Conservation (phyloP, 208 protist genomes). For the Acanthamoeba sp. region DNA sequence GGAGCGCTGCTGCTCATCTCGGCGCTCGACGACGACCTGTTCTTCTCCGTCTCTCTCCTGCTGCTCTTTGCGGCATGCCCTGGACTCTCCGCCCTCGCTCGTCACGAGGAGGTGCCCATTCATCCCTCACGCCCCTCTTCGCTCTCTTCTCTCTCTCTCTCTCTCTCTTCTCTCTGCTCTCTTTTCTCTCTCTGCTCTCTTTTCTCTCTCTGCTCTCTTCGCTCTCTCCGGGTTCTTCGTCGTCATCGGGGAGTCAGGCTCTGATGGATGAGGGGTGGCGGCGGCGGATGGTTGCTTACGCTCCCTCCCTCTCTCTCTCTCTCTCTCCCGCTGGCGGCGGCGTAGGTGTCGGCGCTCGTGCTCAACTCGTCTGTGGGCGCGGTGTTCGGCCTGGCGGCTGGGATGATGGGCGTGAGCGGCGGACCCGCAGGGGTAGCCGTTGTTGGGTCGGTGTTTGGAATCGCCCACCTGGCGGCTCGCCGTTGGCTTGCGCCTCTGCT, state of each 20-base stretch:
- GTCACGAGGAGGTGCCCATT: neutral
- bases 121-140: too few species aligned
- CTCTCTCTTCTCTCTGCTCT: too few species aligned
- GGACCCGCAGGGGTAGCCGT: neutral
- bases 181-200: too few species aligned
- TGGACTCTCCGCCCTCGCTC: neutral
- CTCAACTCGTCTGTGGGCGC: neutral
- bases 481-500: neutral
- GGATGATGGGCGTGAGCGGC: neutral
- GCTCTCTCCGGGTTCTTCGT: too few species aligned
- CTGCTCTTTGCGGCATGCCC: conserved; percentile 3
- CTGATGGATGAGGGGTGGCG: too few species aligned
- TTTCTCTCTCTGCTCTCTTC: too few species aligned
- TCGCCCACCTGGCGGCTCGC: neutral
- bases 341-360: neutral
- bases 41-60: neutral
- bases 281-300: too few species aligned
- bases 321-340: neutral
- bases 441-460: neutral
- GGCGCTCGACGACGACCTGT: neutral
- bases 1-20: conserved; percentile 10
- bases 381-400: neutral
- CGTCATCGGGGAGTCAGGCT: too few species aligned
- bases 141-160: neutral
- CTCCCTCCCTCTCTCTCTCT: too few species aligned